These are phyloP conservation scores for Tuber umbilicatum DNA, from an alignment of 495 filamentous ascomycete species.

Conservation along the genomic window DNA sequence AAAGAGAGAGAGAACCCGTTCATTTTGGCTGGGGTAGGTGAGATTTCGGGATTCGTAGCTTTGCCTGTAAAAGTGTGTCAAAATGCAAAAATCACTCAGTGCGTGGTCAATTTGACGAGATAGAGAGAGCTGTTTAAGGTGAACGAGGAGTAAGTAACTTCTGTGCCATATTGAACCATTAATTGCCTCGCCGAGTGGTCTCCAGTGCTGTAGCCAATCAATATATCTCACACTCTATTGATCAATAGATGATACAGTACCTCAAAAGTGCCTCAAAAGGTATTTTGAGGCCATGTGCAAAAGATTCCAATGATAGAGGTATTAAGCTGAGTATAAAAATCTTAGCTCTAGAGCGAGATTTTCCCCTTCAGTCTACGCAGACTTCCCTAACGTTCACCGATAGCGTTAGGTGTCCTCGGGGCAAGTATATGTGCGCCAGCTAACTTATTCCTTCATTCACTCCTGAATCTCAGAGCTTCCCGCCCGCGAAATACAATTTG, in stretches of 20 bases:
- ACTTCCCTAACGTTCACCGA: background rate
- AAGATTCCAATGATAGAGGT: background rate
- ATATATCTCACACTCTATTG: background rate
- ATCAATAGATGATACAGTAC: background rate
- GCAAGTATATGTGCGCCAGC: background rate
- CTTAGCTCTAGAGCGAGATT: background rate
- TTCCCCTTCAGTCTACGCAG: background rate
- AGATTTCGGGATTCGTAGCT: background rate
- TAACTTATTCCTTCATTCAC: background rate
- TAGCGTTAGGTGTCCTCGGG: background rate
- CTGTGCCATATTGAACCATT: background rate
- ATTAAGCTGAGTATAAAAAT: background rate
- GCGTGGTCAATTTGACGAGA: background rate
- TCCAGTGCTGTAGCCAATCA: background rate
- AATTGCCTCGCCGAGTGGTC: slow-evolving; percentile 3
- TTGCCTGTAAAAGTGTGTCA: background rate
- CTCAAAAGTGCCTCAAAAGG: background rate
- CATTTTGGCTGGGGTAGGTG: background rate
- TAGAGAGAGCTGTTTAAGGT: background rate
- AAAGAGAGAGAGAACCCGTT: background rate
- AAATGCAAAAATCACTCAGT: background rate
- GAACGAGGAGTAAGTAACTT: background rate
- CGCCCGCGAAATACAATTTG: background rate
- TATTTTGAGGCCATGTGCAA: background rate
- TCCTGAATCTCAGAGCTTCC: background rate